Percentiles rank a stretch among this genome's conserved stretches.
These are phyloP conservation scores for Diaporthe aspalathi DNA, from an alignment of 2,329 filamentous ascomycete species.

Conservation along the genomic window DNA sequence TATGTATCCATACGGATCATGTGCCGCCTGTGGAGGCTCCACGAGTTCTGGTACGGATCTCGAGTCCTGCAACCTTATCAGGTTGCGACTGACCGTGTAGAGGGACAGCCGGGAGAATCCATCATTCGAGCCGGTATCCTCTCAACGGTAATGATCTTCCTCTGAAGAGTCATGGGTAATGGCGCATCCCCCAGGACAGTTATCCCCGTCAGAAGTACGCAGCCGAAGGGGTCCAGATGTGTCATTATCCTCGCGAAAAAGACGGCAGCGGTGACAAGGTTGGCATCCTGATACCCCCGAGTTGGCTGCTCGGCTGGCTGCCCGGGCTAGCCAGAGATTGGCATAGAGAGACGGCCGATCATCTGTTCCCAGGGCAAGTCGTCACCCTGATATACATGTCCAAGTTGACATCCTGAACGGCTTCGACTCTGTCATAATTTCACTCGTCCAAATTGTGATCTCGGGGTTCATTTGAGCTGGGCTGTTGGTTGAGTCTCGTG, in stretches of 20 bases:
- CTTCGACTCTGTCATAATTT: too few relatives aligned
- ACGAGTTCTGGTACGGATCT: constrained; percentile 14
- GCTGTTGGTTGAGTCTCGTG: neutral
- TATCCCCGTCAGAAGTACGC: constrained; percentile 5
- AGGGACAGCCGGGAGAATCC: neutral
- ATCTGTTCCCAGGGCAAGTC: neutral
- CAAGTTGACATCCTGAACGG: too few relatives aligned
- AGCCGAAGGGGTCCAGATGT: neutral
- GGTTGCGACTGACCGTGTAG: neutral
- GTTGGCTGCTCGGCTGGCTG: neutral
- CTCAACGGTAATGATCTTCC: constrained; percentile 18
- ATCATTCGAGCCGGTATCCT: constrained; percentile 1
- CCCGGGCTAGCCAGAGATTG: neutral
- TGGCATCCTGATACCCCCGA: neutral
- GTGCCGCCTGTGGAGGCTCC: constrained; percentile 1
- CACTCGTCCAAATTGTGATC: too few relatives aligned
- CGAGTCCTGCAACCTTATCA: constrained; percentile 16
- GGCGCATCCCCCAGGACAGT: neutral
- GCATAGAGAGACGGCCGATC: neutral
- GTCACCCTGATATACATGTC: neutral
- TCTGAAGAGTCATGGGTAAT: constrained; percentile 2
- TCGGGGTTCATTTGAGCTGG: neutral
- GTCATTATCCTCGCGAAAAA: neutral
- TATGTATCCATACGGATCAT: constrained; percentile 17
- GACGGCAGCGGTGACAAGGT: neutral